These are phyloP conservation scores for Hypoxylon fragiforme DNA, from an alignment of 495 filamentous ascomycete species.

Conservation along the genomic window DNA sequence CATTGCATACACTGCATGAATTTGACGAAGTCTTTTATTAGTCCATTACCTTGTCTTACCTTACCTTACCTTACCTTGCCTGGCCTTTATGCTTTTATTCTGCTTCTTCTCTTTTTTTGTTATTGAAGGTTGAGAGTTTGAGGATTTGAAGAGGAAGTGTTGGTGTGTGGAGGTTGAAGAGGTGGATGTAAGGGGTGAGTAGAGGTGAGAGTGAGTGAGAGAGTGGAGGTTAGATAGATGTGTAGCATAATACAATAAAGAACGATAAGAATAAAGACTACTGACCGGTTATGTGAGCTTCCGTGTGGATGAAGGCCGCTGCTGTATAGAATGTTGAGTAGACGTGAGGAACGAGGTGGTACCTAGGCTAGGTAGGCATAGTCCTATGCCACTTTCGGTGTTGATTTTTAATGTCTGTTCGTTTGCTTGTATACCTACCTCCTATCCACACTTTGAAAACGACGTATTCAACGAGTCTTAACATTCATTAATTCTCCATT, in stretches of 20 bases:
- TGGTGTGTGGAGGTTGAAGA: background rate
- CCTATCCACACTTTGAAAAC: no score
- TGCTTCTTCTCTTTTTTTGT: background rate
- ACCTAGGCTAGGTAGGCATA: no score
- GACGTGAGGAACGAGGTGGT: no score
- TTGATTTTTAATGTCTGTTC: no score
- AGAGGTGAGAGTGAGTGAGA: background rate
- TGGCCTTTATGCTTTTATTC: background rate
- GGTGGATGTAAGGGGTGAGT: background rate
- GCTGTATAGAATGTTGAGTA: no score
- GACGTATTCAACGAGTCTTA: no score
- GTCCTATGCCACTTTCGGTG: no score
- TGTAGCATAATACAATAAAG: background rate
- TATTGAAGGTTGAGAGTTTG: background rate
- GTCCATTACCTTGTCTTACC: background rate
- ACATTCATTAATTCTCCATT: no score
- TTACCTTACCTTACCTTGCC: background rate
- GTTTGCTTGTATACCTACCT: no score
- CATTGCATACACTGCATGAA: slow-evolving; percentile 45
- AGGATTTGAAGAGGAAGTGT: background rate
- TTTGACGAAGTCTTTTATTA: slow-evolving; percentile 22
- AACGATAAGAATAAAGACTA: background rate
- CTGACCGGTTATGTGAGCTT: no score
- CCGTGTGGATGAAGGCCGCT: no score
- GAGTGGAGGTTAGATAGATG: background rate